Evolutionary conservation across 2,329 filamentous ascomycete species (phyloP).

Genomic region (Byssoonygena ceratinophila): DNA sequence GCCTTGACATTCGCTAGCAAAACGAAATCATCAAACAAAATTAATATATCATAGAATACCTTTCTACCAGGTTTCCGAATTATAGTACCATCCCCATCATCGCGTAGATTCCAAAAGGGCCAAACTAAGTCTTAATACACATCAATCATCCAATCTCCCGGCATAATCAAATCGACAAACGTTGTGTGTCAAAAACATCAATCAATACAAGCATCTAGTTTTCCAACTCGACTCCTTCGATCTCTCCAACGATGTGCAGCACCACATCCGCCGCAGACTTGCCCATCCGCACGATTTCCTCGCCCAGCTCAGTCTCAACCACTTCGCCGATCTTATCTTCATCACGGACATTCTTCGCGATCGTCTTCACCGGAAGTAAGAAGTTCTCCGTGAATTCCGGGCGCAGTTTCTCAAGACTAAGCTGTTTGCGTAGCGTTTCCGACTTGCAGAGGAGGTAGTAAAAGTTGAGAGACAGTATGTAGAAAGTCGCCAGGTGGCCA

Average conservation of each 20-base stretch:
- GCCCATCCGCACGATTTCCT: slow-evolving; percentile 11
- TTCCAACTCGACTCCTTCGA: slow-evolving; percentile 3
- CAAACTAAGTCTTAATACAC: too few species aligned
- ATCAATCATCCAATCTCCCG: too few species aligned
- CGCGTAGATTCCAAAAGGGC: too few species aligned
- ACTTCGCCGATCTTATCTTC: slow-evolving; percentile 8
- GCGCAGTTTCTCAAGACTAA: slow-evolving; percentile 37
- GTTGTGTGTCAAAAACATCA: too few species aligned
- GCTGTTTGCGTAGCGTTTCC: slow-evolving; percentile 35
- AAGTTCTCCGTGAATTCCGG: slow-evolving; percentile 27
- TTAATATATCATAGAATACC: too few species aligned
- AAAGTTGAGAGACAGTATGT: slow-evolving; percentile 49
- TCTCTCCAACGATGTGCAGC: slow-evolving; percentile 14
- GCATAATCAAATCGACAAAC: too few species aligned
- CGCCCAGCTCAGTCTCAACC: slow-evolving; percentile 14
- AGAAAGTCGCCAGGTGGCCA: slow-evolving; percentile 38
- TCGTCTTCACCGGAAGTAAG: slow-evolving; percentile 24
- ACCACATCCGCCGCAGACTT: slow-evolving; percentile 13
- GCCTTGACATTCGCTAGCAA: too few species aligned
- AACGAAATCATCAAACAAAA: too few species aligned
- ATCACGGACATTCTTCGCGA: slow-evolving; percentile 9
- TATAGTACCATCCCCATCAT: too few species aligned
- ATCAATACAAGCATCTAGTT: too few species aligned
- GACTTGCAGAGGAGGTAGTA: slow-evolving; percentile 46
- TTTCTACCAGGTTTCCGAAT: too few species aligned